phyloP scores from a whole-genome alignment of 2,329 filamentous ascomycete genomes.

The Pseudocercospora musae region DNA sequence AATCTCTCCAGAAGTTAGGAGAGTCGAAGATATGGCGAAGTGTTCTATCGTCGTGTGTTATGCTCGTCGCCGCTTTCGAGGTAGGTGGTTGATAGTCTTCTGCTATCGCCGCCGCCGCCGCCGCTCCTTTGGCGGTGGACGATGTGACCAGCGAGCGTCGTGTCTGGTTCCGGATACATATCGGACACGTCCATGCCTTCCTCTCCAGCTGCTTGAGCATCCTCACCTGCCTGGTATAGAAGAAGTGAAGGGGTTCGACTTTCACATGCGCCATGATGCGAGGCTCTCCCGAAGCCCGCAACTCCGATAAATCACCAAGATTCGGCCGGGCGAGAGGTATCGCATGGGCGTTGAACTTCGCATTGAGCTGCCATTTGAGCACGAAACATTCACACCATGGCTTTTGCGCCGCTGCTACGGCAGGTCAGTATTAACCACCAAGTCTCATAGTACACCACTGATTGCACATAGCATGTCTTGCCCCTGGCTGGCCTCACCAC shows the following conservation, averaged over 20 bases:
- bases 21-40: slow-evolving; percentile 84
- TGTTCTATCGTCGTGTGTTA: slow-evolving; percentile 65
- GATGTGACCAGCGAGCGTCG: slow-evolving; percentile 30
- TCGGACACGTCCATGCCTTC: slow-evolving; percentile 61
- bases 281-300: slow-evolving; percentile 5
- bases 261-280: slow-evolving; percentile 9
- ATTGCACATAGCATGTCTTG: slow-evolving; percentile 46
- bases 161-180: slow-evolving; percentile 47
- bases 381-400: slow-evolving; percentile 42
- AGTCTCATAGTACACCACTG: slow-evolving; percentile 3
- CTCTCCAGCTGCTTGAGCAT: slow-evolving; percentile 44
- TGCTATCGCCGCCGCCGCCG: slow-evolving; percentile 37
- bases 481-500: slow-evolving; percentile 47
- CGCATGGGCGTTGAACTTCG: not conserved
- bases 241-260: slow-evolving; percentile 4
- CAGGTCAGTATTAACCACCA: slow-evolving; percentile 41
- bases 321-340: not conserved
- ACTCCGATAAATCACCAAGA: not conserved
- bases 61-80: slow-evolving; percentile 37
- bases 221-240: slow-evolving; percentile 5
- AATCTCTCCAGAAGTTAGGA: slow-evolving; percentile 64
- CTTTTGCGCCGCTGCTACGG: slow-evolving; percentile 52
- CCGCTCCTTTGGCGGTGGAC: slow-evolving; percentile 32
- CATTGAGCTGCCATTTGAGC: slow-evolving; percentile 19
- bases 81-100: slow-evolving; percentile 32